Conservation (phyloP, 2,329 filamentous ascomycete species). For the Apiospora sp. region DNA sequence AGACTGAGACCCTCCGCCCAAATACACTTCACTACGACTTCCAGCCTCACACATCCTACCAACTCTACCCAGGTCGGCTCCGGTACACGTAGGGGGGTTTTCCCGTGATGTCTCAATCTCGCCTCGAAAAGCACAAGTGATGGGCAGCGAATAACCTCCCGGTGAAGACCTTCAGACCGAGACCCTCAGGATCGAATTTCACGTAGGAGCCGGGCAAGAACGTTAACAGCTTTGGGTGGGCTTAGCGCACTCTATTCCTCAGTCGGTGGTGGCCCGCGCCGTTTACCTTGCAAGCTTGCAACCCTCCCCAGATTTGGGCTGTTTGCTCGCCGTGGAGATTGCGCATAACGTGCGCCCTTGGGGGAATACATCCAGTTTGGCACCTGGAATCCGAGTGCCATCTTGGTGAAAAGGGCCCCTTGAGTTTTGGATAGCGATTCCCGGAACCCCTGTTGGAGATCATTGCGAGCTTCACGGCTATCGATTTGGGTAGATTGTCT, state of each 20-base stretch:
- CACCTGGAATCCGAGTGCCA: neutral
- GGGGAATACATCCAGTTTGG: neutral
- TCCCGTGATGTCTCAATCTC: conserved; percentile 18
- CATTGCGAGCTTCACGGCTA: conserved; percentile 13
- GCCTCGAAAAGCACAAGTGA: conserved; percentile 18
- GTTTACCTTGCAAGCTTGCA: neutral
- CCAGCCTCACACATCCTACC: conserved; percentile 6
- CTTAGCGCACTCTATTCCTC: neutral
- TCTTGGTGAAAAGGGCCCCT: neutral
- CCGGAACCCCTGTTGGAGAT: conserved; percentile 25
- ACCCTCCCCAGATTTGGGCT: neutral
- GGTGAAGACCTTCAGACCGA: conserved; percentile 16
- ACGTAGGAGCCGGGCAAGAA: conserved; percentile 16
- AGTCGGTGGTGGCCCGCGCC: conserved; percentile 5
- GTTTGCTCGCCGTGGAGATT: neutral
- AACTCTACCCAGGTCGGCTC: conserved; percentile 1
- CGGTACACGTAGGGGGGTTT: neutral
- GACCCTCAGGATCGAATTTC: neutral
- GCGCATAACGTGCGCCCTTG: neutral
- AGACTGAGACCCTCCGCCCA: conserved; percentile 14
- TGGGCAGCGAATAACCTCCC: conserved; percentile 13
- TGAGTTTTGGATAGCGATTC: neutral
- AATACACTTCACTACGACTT: conserved; percentile 15
- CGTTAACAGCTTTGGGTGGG: neutral
- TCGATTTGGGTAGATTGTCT: neutral